phyloP scores from a whole-genome alignment of 2,329 filamentous ascomycete species.

The Rhinocladiella similis region DNA sequence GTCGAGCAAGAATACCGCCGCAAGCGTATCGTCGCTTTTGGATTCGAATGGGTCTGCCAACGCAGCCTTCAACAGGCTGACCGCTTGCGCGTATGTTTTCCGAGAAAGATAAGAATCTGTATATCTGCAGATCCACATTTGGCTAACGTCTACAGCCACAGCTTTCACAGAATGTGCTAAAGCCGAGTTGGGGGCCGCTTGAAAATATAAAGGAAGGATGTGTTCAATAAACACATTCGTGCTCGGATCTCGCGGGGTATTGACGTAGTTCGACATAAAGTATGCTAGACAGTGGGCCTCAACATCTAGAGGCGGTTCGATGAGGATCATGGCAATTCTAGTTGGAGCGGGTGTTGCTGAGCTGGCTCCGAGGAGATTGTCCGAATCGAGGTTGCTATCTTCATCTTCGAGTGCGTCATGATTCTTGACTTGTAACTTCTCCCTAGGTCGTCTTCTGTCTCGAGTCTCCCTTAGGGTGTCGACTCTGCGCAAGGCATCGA shows the following conservation, averaged over 20 bases:
- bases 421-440: too few species aligned
- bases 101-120: slow-evolving; percentile 14
- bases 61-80: slow-evolving; percentile 5
- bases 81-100: slow-evolving; percentile 13
- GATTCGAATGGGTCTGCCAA: slow-evolving; percentile 12
- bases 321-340: slow-evolving; percentile 1
- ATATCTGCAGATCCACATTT: slow-evolving; percentile 16
- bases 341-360: too few species aligned
- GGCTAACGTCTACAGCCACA: slow-evolving; percentile 15
- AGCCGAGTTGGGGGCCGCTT: slow-evolving; percentile 9
- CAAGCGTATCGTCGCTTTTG: slow-evolving; percentile 19
- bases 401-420: too few species aligned
- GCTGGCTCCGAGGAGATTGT: too few species aligned
- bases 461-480: slow-evolving; percentile 9
- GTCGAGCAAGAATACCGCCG: slow-evolving; percentile 24
- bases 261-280: slow-evolving; percentile 25
- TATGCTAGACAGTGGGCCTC: slow-evolving; percentile 16
- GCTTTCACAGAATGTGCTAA: slow-evolving; percentile 16
- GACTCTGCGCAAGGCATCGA: slow-evolving; percentile 18
- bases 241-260: slow-evolving; percentile 19
- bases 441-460: not conserved
- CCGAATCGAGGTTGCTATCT: too few species aligned
- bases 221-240: slow-evolving; percentile 24
- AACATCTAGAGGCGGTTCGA: slow-evolving; percentile 12
- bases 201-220: slow-evolving; percentile 19